Evolutionary conservation across 1,139 yeast species (phyloP).

Genomic region (Yamadazyma aaseri): DNA sequence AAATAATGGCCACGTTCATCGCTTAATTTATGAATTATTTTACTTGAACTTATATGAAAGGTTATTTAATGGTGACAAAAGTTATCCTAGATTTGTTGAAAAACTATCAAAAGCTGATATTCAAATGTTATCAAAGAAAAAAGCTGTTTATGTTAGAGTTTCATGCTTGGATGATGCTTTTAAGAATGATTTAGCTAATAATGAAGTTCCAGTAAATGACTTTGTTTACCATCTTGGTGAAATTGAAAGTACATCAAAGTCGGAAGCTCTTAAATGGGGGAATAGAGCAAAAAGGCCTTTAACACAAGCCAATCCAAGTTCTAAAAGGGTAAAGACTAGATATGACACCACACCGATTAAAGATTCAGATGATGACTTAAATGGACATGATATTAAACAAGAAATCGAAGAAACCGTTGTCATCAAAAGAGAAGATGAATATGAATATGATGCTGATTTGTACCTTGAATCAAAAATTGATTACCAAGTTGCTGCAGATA

Average conservation of each 20-base stretch:
- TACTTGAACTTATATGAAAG: constrained; percentile 31
- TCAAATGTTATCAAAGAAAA: neutral
- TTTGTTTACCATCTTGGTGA: neutral
- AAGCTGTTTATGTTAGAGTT: constrained; percentile 3
- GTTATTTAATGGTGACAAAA: constrained; percentile 15
- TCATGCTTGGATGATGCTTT: constrained; percentile 1
- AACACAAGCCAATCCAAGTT: too few relatives aligned
- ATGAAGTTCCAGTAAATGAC: neutral
- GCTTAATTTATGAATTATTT: constrained; percentile 23
- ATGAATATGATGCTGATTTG: neutral
- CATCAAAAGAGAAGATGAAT: too few relatives aligned
- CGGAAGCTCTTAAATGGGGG: too few relatives aligned
- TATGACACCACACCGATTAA: too few relatives aligned
- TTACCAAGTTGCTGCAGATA: neutral
- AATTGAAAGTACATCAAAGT: neutral
- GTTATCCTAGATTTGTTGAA: neutral
- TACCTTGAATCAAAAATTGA: neutral
- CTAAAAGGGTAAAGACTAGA: too few relatives aligned
- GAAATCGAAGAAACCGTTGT: too few relatives aligned
- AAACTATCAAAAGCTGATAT: neutral
- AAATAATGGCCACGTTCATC: constrained; percentile 2
- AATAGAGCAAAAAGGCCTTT: too few relatives aligned
- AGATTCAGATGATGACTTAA: too few relatives aligned
- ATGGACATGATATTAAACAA: too few relatives aligned
- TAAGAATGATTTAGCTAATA: neutral